phyloP scores from a whole-genome alignment of 2,329 filamentous ascomycete genomes.

The Cadophora sp. region DNA sequence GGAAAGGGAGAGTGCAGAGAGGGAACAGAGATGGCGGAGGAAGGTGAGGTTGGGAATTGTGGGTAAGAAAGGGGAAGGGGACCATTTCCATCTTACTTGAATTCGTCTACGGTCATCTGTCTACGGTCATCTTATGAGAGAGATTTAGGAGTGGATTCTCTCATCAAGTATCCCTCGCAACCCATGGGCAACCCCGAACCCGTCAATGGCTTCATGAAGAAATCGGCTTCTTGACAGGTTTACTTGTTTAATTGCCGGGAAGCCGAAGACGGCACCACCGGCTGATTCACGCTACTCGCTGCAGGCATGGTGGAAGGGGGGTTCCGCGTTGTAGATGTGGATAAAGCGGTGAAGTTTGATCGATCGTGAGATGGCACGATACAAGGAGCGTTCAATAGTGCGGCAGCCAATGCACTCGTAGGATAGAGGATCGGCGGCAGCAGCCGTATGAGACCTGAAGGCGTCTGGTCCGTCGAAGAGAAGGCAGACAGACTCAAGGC shows the following conservation, averaged over 20 bases:
- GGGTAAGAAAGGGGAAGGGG: constrained; percentile 66
- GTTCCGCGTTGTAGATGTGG: not conserved
- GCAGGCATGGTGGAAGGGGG: not conserved
- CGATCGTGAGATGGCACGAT: not conserved
- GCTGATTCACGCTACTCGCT: not conserved
- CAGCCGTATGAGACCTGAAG: not conserved
- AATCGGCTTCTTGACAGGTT: not conserved
- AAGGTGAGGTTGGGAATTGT: constrained; percentile 57
- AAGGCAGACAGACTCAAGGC: no score
- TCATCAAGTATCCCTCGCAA: not conserved
- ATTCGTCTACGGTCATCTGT: no score
- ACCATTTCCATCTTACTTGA: constrained; percentile 67
- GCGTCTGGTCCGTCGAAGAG: not conserved
- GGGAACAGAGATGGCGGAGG: constrained; percentile 52
- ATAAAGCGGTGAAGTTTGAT: constrained; percentile 1
- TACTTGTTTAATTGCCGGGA: not conserved
- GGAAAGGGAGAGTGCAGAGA: constrained; percentile 54
- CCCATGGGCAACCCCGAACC: not conserved
- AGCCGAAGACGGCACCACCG: not conserved
- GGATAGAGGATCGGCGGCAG: not conserved
- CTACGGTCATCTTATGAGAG: not conserved
- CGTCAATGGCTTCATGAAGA: not conserved
- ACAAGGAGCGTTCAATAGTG: not conserved
- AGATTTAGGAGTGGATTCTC: not conserved
- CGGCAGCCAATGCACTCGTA: constrained; percentile 1